phyloP scores from a whole-genome alignment of 2,329 filamentous ascomycete species.

The Claviceps arundinis region DNA sequence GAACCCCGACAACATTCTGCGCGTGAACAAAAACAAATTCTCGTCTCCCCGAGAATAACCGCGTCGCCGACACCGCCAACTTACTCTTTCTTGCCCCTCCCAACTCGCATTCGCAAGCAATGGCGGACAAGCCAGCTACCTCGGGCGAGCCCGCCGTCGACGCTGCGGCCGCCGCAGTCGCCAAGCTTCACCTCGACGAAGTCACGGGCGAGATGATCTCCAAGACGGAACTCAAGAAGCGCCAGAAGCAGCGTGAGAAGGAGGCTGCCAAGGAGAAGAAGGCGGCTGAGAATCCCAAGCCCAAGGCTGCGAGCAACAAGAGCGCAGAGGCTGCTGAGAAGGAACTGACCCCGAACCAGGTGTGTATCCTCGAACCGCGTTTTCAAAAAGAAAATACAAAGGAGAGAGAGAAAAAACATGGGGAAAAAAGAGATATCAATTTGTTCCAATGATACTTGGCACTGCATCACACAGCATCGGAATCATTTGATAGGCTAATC shows the following conservation, averaged over 20 bases:
- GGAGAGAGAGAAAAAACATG: background rate
- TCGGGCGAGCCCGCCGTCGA: slow-evolving; percentile 26
- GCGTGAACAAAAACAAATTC: too few relatives aligned
- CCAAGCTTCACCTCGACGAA: slow-evolving; percentile 76
- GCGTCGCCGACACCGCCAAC: too few relatives aligned
- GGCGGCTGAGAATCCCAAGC: slow-evolving; percentile 59
- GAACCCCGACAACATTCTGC: too few relatives aligned
- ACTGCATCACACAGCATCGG: background rate
- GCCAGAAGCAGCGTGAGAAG: slow-evolving; percentile 78
- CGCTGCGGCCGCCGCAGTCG: slow-evolving; percentile 42
- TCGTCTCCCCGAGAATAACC: too few relatives aligned
- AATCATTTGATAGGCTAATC: background rate
- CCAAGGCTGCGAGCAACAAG: slow-evolving; percentile 35
- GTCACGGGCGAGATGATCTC: slow-evolving; percentile 80
- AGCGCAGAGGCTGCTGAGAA: slow-evolving; percentile 50
- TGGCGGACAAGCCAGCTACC: slow-evolving; percentile 20
- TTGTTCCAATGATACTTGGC: background rate
- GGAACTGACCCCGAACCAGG: slow-evolving; percentile 43
- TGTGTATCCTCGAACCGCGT: slow-evolving; percentile 5
- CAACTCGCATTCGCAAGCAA: slow-evolving; percentile 6
- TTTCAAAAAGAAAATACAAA: background rate
- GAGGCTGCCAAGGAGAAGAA: slow-evolving; percentile 84
- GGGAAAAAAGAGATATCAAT: background rate
- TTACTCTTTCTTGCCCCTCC: background rate
- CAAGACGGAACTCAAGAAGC: slow-evolving; percentile 87